These are phyloP conservation scores for Lactarius psammicola DNA, from an alignment of 768 basidiomycete genomes.

Conservation along the genomic window DNA sequence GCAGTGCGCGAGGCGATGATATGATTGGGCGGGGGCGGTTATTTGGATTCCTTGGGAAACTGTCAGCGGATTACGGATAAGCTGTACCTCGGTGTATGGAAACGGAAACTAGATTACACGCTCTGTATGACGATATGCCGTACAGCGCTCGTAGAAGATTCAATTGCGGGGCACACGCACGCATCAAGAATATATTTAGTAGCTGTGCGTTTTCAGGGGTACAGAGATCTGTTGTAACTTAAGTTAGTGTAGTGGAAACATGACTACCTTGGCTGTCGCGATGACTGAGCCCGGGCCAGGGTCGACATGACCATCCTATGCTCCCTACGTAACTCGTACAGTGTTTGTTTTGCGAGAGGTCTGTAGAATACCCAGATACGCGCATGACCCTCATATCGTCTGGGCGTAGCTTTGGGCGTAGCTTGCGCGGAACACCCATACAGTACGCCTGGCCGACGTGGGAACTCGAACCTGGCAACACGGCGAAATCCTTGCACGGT, in stretches of 20 bases:
- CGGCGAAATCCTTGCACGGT: too few species aligned
- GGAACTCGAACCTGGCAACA: not conserved
- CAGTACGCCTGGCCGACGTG: not conserved
- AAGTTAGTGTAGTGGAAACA: too few species aligned
- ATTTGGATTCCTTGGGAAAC: not conserved
- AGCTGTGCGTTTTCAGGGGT: not conserved
- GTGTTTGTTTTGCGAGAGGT: not conserved
- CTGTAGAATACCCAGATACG: too few species aligned
- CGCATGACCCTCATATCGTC: not conserved
- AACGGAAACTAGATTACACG: not conserved
- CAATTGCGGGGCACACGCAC: not conserved
- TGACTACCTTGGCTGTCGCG: too few species aligned
- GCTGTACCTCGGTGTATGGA: not conserved
- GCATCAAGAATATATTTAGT: not conserved
- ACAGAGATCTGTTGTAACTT: too few species aligned
- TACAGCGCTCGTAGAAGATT: not conserved
- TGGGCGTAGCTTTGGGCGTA: not conserved
- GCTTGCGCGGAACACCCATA: not conserved
- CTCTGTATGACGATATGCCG: not conserved
- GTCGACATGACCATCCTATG: too few species aligned
- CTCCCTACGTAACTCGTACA: too few species aligned
- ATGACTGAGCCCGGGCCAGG: too few species aligned
- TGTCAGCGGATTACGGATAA: not conserved
- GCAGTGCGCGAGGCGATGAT: constrained; percentile 9
- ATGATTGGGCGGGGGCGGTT: not conserved